Evolutionary conservation across 768 basidiomycete genomes (phyloP).

Genomic region (Pseudohyphozyma bogoriensis): DNA sequence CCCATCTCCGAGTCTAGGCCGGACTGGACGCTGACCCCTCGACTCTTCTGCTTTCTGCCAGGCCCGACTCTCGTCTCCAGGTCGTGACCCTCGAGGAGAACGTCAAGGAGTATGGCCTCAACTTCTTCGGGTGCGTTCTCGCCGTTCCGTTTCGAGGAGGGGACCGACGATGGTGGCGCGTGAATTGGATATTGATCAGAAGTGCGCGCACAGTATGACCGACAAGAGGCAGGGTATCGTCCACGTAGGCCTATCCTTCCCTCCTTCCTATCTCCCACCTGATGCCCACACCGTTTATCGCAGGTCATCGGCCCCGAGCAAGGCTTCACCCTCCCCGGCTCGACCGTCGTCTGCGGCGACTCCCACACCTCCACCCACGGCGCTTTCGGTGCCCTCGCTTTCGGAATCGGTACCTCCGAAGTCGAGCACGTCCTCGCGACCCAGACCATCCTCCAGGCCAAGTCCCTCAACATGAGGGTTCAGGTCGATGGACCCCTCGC

Average conservation of each 20-base stretch:
- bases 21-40: not conserved
- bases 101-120: slow-evolving; percentile 81
- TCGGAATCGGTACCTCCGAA: slow-evolving; percentile 87
- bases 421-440: slow-evolving; percentile 91
- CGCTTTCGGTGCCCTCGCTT: slow-evolving; percentile 83
- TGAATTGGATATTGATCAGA: not conserved
- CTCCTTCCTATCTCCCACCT: not conserved
- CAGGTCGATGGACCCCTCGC: slow-evolving; percentile 69
- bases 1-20: no score
- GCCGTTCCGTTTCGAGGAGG: not conserved
- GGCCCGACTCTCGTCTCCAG: slow-evolving; percentile 68
- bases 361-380: slow-evolving; percentile 91
- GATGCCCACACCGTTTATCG: slow-evolving; percentile 42
- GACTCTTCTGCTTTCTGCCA: not conserved
- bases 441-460: slow-evolving; percentile 75
- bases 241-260: slow-evolving; percentile 22
- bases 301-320: slow-evolving; percentile 90
- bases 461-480: slow-evolving; percentile 86
- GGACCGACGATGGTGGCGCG: not conserved
- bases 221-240: slow-evolving; percentile 66
- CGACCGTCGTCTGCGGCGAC: slow-evolving; percentile 68
- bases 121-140: slow-evolving; percentile 59
- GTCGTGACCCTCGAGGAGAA: slow-evolving; percentile 75
- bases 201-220: slow-evolving; percentile 51
- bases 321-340: slow-evolving; percentile 62